Percentiles rank a stretch among this genome's conserved stretches.
Conservation (phyloP, 371 early-diverging fungal genomes). For the Mortierella sp. region DNA sequence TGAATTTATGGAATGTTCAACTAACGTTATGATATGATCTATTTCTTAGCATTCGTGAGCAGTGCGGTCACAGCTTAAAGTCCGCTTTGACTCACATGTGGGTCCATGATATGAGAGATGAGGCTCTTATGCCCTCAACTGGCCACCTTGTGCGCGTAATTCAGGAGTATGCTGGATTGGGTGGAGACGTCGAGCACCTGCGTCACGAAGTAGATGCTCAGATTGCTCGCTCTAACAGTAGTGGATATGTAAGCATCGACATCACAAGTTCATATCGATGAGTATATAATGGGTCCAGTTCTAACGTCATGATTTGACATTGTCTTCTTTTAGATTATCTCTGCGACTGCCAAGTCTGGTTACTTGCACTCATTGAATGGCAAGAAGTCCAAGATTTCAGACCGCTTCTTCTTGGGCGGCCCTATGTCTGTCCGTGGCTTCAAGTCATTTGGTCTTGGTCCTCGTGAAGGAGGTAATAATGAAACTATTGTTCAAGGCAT, state of each 20-base stretch:
- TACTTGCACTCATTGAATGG: slow-evolving; percentile 71
- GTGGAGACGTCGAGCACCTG: slow-evolving; percentile 84
- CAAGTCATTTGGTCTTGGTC: slow-evolving; percentile 88
- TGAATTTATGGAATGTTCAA: background rate
- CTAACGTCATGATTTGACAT: background rate
- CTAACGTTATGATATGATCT: background rate
- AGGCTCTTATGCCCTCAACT: slow-evolving; percentile 77
- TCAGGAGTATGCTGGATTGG: slow-evolving; percentile 85
- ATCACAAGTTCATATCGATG: background rate
- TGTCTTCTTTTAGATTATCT: slow-evolving; percentile 62
- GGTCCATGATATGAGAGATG: slow-evolving; percentile 81
- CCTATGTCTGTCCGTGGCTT: slow-evolving; percentile 91
- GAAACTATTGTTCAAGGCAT: slow-evolving; percentile 7
- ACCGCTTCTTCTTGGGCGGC: slow-evolving; percentile 92
- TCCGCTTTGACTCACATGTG: slow-evolving; percentile 80
- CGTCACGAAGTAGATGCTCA: slow-evolving; percentile 83
- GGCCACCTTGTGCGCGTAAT: slow-evolving; percentile 77
- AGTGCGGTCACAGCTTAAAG: slow-evolving; percentile 92
- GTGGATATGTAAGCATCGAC: slow-evolving; percentile 64
- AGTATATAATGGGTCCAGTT: slow-evolving; percentile 22
- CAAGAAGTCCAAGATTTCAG: slow-evolving; percentile 73
- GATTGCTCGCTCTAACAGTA: slow-evolving; percentile 57
- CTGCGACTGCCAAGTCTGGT: slow-evolving; percentile 66
- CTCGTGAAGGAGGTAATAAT: slow-evolving; percentile 71
- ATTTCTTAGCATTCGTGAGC: slow-evolving; percentile 78